Evolutionary conservation across 2,329 filamentous ascomycete genomes (phyloP), one percentile per base, ranked within the genome.

Genomic region (Scedosporium minutisporum): DNA sequence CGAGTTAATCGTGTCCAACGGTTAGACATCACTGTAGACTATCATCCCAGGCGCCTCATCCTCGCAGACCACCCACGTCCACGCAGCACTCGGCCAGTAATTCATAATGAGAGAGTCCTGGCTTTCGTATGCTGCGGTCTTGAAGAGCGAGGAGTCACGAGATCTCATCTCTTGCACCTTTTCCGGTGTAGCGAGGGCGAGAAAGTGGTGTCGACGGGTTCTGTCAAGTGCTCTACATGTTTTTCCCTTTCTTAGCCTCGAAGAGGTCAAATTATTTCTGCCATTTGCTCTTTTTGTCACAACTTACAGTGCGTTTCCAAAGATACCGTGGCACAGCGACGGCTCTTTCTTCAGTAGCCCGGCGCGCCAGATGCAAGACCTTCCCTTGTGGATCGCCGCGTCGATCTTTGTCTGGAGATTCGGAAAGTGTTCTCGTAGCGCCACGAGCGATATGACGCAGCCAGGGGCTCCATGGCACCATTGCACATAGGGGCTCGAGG

Each of bases 401-500:
- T 83, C 79, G 63, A 88, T 85, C 57, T 78, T 77, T 0, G 77
- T 74, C 25, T 78, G 71, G 6, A 88, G 73, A 1, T 74, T 75
- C 0, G 84, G 81, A 64, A 87, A 88, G 69, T 82, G 77, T 6
- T 78, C 75, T 59, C 77, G 75, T 60, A 89, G 77, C 1, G 82
- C 80, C 4, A 80, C 68, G 7, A 90, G 76, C 5, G 84, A 86
- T 38, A 81, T 73, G 7, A 88, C 73, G 23, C 88, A 80, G 0
- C 87, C 87, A 2, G 87, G 83, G 0, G 84, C 84, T 2, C 87
- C 87, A 67, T 89, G 87, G 68, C 86, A 89, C 72, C 87, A 86
- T 68, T 89, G 86, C 6, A 89, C 80, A 65, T 78, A 75, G 57
- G 75, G 77, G 29, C 67, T 69, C 70, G 64, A 78, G 61, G 60